A percentile compares a stretch with the other conserved stretches of the same genome.
phyloP scores from a whole-genome alignment of 2,329 filamentous ascomycete genomes.

The Microdochium trichocladiopsis region DNA sequence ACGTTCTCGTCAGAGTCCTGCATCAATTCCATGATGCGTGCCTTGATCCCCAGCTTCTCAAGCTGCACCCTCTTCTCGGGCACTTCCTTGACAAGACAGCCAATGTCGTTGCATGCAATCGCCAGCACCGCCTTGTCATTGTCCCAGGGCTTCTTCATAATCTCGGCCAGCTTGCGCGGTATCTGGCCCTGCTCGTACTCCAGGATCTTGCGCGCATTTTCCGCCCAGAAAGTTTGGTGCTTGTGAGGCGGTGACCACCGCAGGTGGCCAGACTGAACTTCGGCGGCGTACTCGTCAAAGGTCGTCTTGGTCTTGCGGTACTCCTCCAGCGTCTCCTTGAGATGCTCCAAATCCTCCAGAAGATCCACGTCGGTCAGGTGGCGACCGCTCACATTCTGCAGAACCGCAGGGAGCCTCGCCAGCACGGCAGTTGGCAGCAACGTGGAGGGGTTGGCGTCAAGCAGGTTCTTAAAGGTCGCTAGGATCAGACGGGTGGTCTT shows the following conservation, averaged over 20 bases:
- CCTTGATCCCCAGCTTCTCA: constrained; percentile 80
- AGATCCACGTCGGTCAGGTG: constrained; percentile 60
- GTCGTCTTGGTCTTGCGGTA: constrained; percentile 58
- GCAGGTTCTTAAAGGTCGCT: constrained; percentile 82
- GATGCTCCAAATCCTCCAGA: constrained; percentile 51
- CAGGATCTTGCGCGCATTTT: constrained; percentile 82
- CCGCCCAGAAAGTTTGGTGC: constrained; percentile 81
- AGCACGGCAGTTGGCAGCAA: constrained; percentile 80
- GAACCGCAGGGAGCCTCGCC: constrained; percentile 66
- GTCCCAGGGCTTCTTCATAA: constrained; percentile 66
- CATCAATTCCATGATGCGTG: constrained; percentile 89
- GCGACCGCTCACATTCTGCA: constrained; percentile 55
- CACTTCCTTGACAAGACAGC: constrained; percentile 80
- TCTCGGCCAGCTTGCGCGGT: constrained; percentile 75
- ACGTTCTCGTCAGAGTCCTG: constrained; percentile 81
- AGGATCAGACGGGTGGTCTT: constrained; percentile 92
- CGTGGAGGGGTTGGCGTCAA: constrained; percentile 62
- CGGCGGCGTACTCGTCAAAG: constrained; percentile 20
- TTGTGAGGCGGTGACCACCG: constrained; percentile 91
- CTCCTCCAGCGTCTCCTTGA: constrained; percentile 58
- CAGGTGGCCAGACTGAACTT: constrained; percentile 65
- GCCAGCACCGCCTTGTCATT: constrained; percentile 84
- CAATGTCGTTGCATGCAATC: constrained; percentile 88
- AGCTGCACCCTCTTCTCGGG: constrained; percentile 75
- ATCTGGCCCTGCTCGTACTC: constrained; percentile 76